Percentiles rank a stretch among this genome's conserved stretches.
Evolutionary conservation across 257 asterid genomes (phyloP).

Genomic region (Solanum pennellii): DNA sequence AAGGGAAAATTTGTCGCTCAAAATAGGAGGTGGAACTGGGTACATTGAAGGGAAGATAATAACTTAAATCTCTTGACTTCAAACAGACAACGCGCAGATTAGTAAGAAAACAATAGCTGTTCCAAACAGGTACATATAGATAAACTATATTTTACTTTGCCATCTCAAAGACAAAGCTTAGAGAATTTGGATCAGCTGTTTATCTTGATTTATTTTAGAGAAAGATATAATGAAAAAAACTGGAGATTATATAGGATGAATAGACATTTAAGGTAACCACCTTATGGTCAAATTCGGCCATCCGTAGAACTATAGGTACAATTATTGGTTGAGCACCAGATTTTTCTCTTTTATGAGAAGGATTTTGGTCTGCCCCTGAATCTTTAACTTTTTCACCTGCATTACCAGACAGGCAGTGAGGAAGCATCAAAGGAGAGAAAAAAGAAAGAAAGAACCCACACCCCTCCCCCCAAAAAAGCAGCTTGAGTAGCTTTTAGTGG

Average conservation of each 20-base stretch:
- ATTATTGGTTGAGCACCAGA: constrained; percentile 84
- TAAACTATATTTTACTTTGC: not conserved
- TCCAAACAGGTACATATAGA: not conserved
- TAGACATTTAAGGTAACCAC: constrained; percentile 9
- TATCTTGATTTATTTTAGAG: not conserved
- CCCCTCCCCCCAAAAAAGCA: not conserved
- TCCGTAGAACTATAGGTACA: constrained; percentile 75
- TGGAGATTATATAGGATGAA: not conserved
- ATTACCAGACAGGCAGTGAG: not conserved
- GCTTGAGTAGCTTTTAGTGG: not conserved
- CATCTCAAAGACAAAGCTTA: not conserved
- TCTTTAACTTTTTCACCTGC: constrained; percentile 48
- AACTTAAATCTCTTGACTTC: not conserved
- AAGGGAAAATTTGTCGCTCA: not conserved
- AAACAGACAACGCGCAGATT: not conserved
- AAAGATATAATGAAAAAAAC: not conserved
- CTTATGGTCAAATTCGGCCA: constrained; percentile 98
- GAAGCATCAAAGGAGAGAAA: not conserved
- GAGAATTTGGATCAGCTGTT: not conserved
- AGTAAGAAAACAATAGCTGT: not conserved
- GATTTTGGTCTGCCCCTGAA: constrained; percentile 20
- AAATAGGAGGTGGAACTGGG: not conserved
- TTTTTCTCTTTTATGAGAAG: constrained; percentile 40
- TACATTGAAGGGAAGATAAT: not conserved
- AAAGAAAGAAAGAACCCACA: not conserved